Base-by-base conservation (phyloP, 1,139 yeast species). In the Geotrichum cucujoidarum region DNA sequence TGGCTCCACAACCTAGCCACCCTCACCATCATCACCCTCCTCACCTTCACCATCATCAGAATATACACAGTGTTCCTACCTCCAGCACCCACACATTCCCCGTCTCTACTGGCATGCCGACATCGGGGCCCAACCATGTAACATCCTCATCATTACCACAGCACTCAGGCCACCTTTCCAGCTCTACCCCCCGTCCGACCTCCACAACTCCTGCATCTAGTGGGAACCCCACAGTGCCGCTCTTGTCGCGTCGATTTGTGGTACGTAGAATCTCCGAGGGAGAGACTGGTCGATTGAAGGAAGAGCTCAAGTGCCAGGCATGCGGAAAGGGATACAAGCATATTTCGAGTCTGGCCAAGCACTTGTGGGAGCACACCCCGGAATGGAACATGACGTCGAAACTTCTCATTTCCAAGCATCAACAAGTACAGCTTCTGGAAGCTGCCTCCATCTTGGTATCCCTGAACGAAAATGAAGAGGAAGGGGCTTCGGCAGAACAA, bases 271-370 rank as follows among this genome's bases (percentile, higher is more conserved):
- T 84, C 47, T 80, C 88, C 48, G 95, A 86, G 64, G 95, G 95
- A 38, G 95, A 86, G 64, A 78, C 88, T 1, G 95, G 95, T 8
- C 67, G 95, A 47, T 72, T 85, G 46, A 86, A 85, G 63, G 94
- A 86, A 61, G 90, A 84, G 60, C 74, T 86, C 54, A 82, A 83
- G 59, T 86, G 95, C 68, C 94, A 86, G 65, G 88, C 94, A 2
- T 86, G 95, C 61, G 95, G 95, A 10, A 86, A 87, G 64, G 94
- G 94, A 13, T 86, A 86, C 63, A 87, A 86, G 63, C 95, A 86
- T 66, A 83, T 86, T 8, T 81, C 90, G 1, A 83, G 92, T 18
- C 72, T 86, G 53, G 95, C 75, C 56, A 87, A 77, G 53, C 89
- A 76, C 68, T 72, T 73, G 61, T 90, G 95, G 85, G 85, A 80